Evolutionary conservation across 1,284 basidiomycete species (phyloP), one percentile per base, ranked within the genome.

Genomic region (Meira miltonrushii): DNA sequence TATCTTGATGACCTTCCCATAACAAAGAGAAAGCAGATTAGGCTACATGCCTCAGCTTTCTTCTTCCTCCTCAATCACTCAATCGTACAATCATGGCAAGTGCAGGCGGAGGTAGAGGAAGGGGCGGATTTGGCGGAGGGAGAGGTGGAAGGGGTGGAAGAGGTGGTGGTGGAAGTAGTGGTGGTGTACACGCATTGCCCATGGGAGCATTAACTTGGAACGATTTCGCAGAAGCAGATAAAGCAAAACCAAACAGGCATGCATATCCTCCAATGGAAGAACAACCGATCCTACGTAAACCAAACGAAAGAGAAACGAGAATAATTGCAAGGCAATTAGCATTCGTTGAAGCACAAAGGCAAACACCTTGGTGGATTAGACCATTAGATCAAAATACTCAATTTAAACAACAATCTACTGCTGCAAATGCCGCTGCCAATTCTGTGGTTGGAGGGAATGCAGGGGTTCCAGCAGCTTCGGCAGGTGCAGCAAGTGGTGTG

Each of bases 231-330:
- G 19, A 19, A 38, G 17, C n/a, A 17, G 54, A 51, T 21, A 56
- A 49, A 8, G 17, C 50, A 38, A 48, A 48, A 23, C 23, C 46
- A 21, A 12, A 23, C 33, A 56, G 46, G 39, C 28, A 33, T 33
- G 39, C 54, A 17, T 47, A 49, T 37, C 46, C 54, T 2, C 6
- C 17, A n/a, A 56, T 49, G 40, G 46, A 51, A 21, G 40, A 49
- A 38, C 19, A 19, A 48, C 54, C 44, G 10, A 6, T 56, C 9
- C 23, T 56, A 19, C 17, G 15, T 23, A 47, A 47, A 57, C 19
- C 46, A 55, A 23, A 47, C 10, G 37, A 47, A 19, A 38, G 15
- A 11, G 55, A 60, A 51, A 40, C 55, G 39, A 56, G 54, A 51
- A 47, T 37, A 12, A 37, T 43, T 19, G 41, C 13, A 25, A 28